Evolutionary conservation across 139 green algal species (phyloP).

Genomic region (Chlorella vulgaris): DNA sequence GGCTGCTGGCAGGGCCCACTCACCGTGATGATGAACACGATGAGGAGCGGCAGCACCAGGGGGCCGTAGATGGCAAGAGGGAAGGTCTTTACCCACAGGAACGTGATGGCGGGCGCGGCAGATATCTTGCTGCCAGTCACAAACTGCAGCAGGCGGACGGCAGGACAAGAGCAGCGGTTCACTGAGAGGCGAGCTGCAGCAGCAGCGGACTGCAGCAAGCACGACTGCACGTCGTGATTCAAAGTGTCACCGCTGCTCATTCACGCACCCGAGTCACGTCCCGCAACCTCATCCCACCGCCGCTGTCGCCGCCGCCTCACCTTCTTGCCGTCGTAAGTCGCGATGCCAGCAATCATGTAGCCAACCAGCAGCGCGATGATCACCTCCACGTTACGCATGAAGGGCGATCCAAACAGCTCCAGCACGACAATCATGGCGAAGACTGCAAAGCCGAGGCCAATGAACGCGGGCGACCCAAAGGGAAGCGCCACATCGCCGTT

Average conservation of each 20-base stretch:
- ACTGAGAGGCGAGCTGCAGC: no score
- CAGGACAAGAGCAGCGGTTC: no score
- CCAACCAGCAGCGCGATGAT: conserved; percentile 54
- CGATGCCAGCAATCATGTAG: conserved; percentile 53
- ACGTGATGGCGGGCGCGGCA: conserved; percentile 67
- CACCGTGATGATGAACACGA: no score
- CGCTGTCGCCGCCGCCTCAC: neutral
- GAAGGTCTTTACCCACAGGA: conserved; percentile 82
- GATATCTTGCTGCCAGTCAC: conserved; percentile 50
- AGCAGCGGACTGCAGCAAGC: no score
- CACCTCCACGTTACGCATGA: conserved; percentile 70
- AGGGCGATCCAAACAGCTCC: conserved; percentile 63
- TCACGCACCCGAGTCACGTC: no score
- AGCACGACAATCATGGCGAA: conserved; percentile 27
- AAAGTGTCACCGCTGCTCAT: no score
- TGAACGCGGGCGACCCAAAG: conserved; percentile 62
- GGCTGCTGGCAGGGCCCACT: no score
- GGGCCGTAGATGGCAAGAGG: conserved; percentile 34
- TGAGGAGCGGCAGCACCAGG: neutral
- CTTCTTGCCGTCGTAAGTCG: conserved; percentile 51
- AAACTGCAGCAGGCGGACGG: conserved; percentile 19
- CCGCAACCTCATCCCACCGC: neutral
- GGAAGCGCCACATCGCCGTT: conserved; percentile 69
- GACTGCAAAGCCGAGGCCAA: conserved; percentile 7
- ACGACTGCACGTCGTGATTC: no score